phyloP scores from a whole-genome alignment of 352 stramenopile species.

The Aphanomyces invadans region DNA sequence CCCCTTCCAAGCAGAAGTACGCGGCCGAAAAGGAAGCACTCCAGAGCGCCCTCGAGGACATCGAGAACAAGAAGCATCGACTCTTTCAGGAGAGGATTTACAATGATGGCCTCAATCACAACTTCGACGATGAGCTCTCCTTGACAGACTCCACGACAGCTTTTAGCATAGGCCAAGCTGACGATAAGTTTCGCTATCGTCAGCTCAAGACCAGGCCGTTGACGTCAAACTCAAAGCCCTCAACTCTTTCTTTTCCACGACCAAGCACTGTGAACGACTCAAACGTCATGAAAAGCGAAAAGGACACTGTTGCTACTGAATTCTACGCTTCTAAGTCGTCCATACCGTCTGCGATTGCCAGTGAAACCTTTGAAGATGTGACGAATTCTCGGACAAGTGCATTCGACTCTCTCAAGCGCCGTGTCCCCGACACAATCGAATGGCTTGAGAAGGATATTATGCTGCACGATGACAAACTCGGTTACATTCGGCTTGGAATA shows the following conservation, averaged over 20 bases:
- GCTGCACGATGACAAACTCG: not conserved
- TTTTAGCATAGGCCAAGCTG: not conserved
- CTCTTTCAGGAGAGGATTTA: not conserved
- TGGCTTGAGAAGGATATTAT: not conserved
- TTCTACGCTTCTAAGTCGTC: not conserved
- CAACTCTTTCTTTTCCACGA: not conserved
- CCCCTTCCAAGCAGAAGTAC: constrained; percentile 20
- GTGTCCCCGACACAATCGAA: not conserved
- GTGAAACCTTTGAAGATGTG: not conserved
- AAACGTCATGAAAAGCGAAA: not conserved
- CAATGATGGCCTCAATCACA: not conserved
- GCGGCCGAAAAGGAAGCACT: constrained; percentile 7
- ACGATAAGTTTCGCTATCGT: not conserved
- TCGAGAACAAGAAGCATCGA: constrained; percentile 20
- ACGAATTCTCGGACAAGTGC: not conserved
- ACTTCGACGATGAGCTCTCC: not conserved
- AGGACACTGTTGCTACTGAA: not conserved
- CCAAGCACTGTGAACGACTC: not conserved
- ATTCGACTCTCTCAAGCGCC: not conserved
- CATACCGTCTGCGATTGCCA: not conserved
- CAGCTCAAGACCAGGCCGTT: not conserved
- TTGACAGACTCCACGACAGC: not conserved
- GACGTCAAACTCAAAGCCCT: not conserved
- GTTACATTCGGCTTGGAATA: not conserved
- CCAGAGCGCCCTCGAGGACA: constrained; percentile 5